Base-by-base conservation (phyloP, 768 basidiomycete species). In the Stropharia rugosoannulata region DNA sequence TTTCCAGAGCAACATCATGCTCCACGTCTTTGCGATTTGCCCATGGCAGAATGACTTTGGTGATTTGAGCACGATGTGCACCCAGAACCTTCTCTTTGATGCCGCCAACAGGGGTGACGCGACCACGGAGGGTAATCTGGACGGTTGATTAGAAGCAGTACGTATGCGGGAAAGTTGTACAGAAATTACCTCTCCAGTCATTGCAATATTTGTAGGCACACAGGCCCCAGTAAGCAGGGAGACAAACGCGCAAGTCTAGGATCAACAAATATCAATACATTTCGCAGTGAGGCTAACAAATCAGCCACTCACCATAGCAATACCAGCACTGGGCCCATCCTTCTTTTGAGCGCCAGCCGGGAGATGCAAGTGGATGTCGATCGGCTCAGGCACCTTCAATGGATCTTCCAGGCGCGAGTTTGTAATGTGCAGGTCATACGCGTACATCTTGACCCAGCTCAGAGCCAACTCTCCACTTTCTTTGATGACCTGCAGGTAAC, bases 61-160 rank as follows among this genome's bases (percentile, higher is more conserved):
- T 86, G 42, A 95, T 83, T 36, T 88, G 84, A 1, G 92, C 92
- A 5, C 94, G 85, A 68, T 95, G 93, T 0, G 94, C 94, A 15
- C 93, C 93, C 15, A 96, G 80, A 1, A 95, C 84, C 67, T 93
- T 93, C 77, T 95, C 94, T 66, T 94, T 93, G 70, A 96, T 90
- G 0, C 93, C 93, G 3, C 93, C 93, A 1, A 96, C 90, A 4
- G 93, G 84, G 0, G 86, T 89, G 36, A 93, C 86, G 7, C 83
- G 83, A 13, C 92, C 90, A 2, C 92, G 82, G 1, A 94, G 78
- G 0, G 94, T 96, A 51, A 95, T 89, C 84, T 86, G 54, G 18
- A 43, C 44, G 38, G 5, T 12, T 16, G 29, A 22, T 11, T 19
- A 48, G 11, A 19, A n/a, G 3, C 7, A 16, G 32, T n/a, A 6